A percentile compares a stretch with the other conserved stretches of the same genome.
phyloP scores from a whole-genome alignment of 2,329 filamentous ascomycete species.

The Paramyrothecium roridum region DNA sequence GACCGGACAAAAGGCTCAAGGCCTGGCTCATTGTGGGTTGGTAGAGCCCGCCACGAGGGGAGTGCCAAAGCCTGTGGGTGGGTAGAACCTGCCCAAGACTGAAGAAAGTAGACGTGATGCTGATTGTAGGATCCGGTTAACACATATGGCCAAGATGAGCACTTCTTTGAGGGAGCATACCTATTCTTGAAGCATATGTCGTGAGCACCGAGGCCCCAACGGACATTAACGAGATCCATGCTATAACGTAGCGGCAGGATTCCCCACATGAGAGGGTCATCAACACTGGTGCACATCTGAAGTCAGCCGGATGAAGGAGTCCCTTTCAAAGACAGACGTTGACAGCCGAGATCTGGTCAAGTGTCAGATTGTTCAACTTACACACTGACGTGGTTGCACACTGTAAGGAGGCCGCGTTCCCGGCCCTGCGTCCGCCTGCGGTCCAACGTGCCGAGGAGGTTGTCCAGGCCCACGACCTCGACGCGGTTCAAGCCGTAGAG shows the following conservation, averaged over 20 bases:
- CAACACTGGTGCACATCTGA: conserved; percentile 57
- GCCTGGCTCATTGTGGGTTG: conserved; percentile 87
- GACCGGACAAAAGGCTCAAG: conserved; percentile 72
- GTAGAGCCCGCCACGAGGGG: conserved; percentile 76
- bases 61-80: conserved; percentile 78
- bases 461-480: conserved; percentile 72
- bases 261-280: conserved; percentile 94
- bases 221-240: conserved; percentile 69
- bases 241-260: conserved; percentile 73
- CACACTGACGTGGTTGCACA: conserved; percentile 41
- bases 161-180: conserved; percentile 40
- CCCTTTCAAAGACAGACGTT: not conserved
- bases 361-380: conserved; percentile 15
- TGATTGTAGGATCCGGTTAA: conserved; percentile 28
- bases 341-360: not conserved
- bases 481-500: conserved; percentile 71
- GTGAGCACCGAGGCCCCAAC: conserved; percentile 89
- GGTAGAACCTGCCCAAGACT: conserved; percentile 85
- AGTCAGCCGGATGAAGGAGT: conserved; percentile 4
- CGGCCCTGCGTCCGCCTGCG: conserved; percentile 63
- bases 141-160: not conserved
- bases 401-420: conserved; percentile 77
- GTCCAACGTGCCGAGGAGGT: conserved; percentile 74
- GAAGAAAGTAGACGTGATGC: conserved; percentile 75
- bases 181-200: conserved; percentile 92